Conservation (phyloP, 208 protist genomes). For the Leishmania aethiopica region DNA sequence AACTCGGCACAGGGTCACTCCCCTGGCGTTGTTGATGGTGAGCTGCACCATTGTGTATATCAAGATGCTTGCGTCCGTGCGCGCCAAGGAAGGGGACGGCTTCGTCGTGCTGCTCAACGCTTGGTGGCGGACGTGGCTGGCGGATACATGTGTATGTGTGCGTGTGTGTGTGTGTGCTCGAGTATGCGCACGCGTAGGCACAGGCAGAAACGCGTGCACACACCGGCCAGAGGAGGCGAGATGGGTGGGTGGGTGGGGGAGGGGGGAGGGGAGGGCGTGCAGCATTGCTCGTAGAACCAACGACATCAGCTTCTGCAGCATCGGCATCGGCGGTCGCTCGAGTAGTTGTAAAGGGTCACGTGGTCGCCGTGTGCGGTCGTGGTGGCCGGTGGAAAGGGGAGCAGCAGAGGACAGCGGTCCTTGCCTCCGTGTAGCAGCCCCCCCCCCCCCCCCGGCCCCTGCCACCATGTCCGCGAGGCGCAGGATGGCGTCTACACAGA, state of each 20-base stretch:
- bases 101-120: not conserved
- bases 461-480: too few species aligned
- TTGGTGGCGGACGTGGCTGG: not conserved
- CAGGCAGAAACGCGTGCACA: not conserved
- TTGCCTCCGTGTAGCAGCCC: not conserved
- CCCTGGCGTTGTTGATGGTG: not conserved
- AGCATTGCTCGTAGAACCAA: not conserved
- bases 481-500: too few species aligned
- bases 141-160: not conserved
- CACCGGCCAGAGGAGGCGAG: not conserved
- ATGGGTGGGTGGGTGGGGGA: too few species aligned
- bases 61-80: not conserved
- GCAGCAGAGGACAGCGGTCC: not conserved
- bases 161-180: not conserved
- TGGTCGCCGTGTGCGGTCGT: too few species aligned
- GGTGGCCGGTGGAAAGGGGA: not conserved
- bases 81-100: not conserved
- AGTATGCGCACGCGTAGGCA: not conserved
- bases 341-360: not conserved
- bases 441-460: too few species aligned
- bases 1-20: slow-evolving; percentile 8
- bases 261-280: not conserved
- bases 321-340: too few species aligned
- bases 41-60: slow-evolving; percentile 19
- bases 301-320: not conserved